Evolutionary conservation across 2,329 filamentous ascomycete species (phyloP).

Genomic region (Diplodia corticola): DNA sequence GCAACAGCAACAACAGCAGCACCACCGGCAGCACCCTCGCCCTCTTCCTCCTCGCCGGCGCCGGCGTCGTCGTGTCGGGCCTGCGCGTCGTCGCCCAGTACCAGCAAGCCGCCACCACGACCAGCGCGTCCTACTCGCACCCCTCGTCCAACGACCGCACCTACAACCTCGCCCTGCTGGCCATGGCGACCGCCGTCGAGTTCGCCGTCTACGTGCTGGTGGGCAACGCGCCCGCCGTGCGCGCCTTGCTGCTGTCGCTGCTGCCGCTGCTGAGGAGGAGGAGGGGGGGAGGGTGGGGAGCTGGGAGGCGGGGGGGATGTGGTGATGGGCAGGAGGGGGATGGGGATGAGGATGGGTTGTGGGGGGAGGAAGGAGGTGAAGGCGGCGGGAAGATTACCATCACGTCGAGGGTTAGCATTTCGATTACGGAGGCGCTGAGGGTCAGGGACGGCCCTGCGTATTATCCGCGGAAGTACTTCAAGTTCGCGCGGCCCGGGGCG

Average conservation of each 20-base stretch:
- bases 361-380: not conserved
- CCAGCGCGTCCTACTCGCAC: not conserved
- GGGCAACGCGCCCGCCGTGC: not conserved
- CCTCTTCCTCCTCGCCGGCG: not conserved
- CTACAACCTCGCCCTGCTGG: not conserved
- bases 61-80: not conserved
- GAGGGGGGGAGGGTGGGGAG: no score
- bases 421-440: constrained; percentile 12
- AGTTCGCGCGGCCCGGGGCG: constrained; percentile 2
- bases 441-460: not conserved
- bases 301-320: no score
- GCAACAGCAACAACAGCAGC: no score
- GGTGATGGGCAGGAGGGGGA: not conserved
- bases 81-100: constrained; percentile 16
- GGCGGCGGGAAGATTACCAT: not conserved
- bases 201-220: not conserved
- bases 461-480: constrained; percentile 14
- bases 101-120: not conserved
- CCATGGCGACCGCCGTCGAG: constrained; percentile 3
- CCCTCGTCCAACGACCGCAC: not conserved
- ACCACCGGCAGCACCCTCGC: not conserved
- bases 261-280: no score
- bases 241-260: not conserved
- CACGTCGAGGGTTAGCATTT: constrained; percentile 12
- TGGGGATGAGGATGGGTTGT: not conserved